phyloP scores from a whole-genome alignment of 176 grass and related monocot species.

The Canna indica region DNA sequence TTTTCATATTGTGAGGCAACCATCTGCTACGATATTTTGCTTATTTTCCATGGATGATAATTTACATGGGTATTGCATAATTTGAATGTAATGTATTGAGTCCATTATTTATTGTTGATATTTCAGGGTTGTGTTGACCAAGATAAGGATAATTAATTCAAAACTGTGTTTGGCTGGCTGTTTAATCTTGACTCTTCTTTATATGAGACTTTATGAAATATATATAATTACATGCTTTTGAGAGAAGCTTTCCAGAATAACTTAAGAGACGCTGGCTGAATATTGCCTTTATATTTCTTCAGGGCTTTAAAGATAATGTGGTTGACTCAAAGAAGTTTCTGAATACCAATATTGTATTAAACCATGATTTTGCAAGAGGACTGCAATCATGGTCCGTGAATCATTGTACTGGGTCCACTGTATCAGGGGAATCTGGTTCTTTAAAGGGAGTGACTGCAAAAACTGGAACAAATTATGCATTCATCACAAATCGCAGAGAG shows the following conservation, averaged over 20 bases:
- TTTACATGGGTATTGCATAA: not conserved
- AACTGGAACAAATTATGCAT: constrained; percentile 9
- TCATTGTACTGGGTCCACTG: not conserved
- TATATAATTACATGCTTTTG: too few relatives aligned
- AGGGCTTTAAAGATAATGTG: not conserved
- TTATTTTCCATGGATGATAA: not conserved
- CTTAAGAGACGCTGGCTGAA: too few relatives aligned
- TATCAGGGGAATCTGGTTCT: not conserved
- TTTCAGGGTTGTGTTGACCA: too few relatives aligned
- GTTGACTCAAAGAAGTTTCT: not conserved
- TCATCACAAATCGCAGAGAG: constrained; percentile 1
- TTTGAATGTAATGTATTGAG: not conserved
- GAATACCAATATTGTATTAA: not conserved
- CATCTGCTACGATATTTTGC: not conserved
- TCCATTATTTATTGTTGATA: not conserved
- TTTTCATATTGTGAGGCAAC: too few relatives aligned
- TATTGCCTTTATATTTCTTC: not conserved
- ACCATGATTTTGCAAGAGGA: constrained; percentile 6
- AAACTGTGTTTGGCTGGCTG: too few relatives aligned
- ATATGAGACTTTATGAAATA: too few relatives aligned
- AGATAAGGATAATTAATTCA: too few relatives aligned
- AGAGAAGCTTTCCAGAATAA: too few relatives aligned
- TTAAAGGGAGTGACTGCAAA: not conserved
- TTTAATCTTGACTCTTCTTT: too few relatives aligned
- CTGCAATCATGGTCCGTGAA: constrained; percentile 10